Base-by-base conservation (phyloP, 2,329 filamentous ascomycete genomes). In the Pseudopyrenochaeta lycopersici region DNA sequence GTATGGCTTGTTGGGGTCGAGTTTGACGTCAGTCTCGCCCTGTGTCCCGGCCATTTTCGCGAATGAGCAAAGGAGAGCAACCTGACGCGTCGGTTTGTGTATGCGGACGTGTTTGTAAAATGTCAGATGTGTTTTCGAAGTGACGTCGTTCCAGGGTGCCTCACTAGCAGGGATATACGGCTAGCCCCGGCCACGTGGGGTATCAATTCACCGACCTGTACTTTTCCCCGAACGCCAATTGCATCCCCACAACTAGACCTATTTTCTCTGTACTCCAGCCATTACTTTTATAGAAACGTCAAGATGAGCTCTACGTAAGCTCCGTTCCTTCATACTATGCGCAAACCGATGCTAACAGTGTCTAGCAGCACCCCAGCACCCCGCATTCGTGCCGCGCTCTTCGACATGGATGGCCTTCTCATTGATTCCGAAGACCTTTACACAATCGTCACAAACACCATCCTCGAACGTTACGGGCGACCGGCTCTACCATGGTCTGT, bases 371-470 rank as follows among this genome's bases (percentile, higher is more conserved):
- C 58, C 55, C 60, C 66, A 49, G 67, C 72, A 88, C 92, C 76
- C 90, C 91, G 17, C 87, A 84, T 98, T 54, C 86, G 92, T 65
- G 95, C 94, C 64, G 97, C 93, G 77, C 88, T 99, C 62, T 98
- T 99, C 76, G 95, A 99, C 81, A 97, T 98, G 93, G 95, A 99
- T 77, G 95, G 95, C 56, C 88, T 99, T 31, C 86, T 99, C 17
- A 90, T 99, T 72, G 88, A 98, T 77, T 92, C 91, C 30, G 95
- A 98, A 81, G 95, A 98, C 71, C 81, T 87, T 53, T 98, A 98
- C 81, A 95, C 92, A 0, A 74, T 85, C 21, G 90, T 90, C 77
- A 90, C 92, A 56, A 97, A 99, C 78, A 81, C 86, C 20, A 85
- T 98, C 32, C 88, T 99, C 33, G 81, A 83, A 51, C 87, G 90